Conservation (phyloP, 2,329 filamentous ascomycete species). For the Hymenoscyphus scutula region DNA sequence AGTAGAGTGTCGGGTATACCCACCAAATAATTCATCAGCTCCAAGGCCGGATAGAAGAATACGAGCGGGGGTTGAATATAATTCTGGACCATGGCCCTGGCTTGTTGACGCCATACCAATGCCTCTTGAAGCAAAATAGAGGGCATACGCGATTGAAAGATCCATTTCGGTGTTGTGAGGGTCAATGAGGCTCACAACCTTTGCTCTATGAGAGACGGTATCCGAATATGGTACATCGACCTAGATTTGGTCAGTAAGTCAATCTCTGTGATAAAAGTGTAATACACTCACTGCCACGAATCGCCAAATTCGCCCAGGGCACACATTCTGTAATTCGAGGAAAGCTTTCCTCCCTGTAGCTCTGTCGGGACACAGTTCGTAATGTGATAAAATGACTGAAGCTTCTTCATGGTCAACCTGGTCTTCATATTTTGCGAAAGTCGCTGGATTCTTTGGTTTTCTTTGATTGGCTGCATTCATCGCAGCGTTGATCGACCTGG, state of each 20-base stretch:
- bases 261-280: conserved; percentile 11
- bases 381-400: conserved; percentile 43
- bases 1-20: conserved; percentile 79
- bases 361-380: conserved; percentile 86
- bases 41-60: conserved; percentile 90
- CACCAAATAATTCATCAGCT: conserved; percentile 93
- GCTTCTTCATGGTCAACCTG: not conserved
- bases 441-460: conserved; percentile 22
- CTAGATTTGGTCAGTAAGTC: conserved; percentile 37
- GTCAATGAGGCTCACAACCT: conserved; percentile 74
- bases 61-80: conserved; percentile 69
- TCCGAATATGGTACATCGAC: conserved; percentile 81
- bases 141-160: conserved; percentile 83
- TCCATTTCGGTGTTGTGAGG: conserved; percentile 99
- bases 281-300: conserved; percentile 65
- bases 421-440: conserved; percentile 1
- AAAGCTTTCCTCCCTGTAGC: conserved; percentile 80
- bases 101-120: conserved; percentile 36
- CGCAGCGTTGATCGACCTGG: conserved; percentile 62
- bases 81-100: conserved; percentile 16
- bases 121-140: conserved; percentile 95
- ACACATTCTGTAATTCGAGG: conserved; percentile 67
- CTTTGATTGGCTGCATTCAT: conserved; percentile 38
- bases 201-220: conserved; percentile 63
- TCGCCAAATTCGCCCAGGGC: conserved; percentile 72